Base-by-base conservation (phyloP, 306 rosid species). In the Cucumis melo region DNA sequence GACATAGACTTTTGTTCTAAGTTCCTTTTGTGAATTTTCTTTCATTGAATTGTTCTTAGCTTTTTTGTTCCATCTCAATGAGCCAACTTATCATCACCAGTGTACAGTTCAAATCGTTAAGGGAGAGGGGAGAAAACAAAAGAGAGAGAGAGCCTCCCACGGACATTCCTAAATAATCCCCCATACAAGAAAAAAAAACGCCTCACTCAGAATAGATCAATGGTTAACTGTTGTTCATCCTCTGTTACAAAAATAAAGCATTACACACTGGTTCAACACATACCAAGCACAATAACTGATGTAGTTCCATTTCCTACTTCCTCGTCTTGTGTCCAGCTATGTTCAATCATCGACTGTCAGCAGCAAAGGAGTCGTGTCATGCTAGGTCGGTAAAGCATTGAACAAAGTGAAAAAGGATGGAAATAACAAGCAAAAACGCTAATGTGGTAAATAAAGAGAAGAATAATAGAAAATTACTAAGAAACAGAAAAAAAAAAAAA, bases 261-360 rank as follows among this genome's bases (percentile, higher is more conserved):
- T 67, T 46, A 54, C 7, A 70, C 7, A 19, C 10, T 55, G 6
- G 48, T 46, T 38, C 13, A 74, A 75, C 65, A 77, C 89, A 81
- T 84, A 94, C 98, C 98, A 75, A 94, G 98, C 78, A 94, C 90
- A 58, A 94, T 94, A 77, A 94, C 98, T 44, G 97, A 94, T 50
- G 98, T 93, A 23, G 98, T 93, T 84, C 98, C 98, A 83, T 93
- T 97, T 73, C 98, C 98, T 5, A 93, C 98, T 91, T 93, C 98
- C 78, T 93, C 97, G 53, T 94, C 98, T 87, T 94, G 98, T 34
- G 97, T 89, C 64, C 98, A 96, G 79, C 98, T 94, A 76, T 91
- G 82, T 81, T 91, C 97, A 77, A 94, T 94, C 98, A 94, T 94
- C 6, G 98, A 94, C 97, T 93, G 84, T 41, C 24, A 46, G 20